Base-by-base conservation (phyloP, 768 basidiomycete genomes). In the Lyophyllum decastes region DNA sequence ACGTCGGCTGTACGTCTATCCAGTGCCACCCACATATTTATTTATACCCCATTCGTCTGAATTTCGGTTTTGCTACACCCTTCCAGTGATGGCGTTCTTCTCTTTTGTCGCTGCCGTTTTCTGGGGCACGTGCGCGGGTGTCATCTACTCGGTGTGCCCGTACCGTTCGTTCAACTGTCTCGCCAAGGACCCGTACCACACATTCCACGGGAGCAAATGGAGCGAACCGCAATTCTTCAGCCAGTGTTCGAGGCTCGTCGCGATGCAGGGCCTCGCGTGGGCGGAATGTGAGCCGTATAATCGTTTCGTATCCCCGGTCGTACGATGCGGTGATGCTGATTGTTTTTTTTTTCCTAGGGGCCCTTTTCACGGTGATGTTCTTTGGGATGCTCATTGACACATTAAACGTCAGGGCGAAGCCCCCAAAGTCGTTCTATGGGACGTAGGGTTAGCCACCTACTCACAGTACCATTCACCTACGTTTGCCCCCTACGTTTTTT, bases 241-340 rank as follows among this genome's bases (percentile, higher is more conserved):
- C 22, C 61, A 62, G 52, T 62, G 61, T 41, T 52, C 61, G 1
- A 52, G 54, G 8, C 59, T 62, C 4, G 61, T 62, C 38, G n/a
- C 61, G 2, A 59, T 62, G 2, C 57, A 62, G 17, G 61, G 50
- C 43, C 33, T 62, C 6, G 57, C 57, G 1, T 62, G 61, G 61
- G 50, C 61, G 14, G 50, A 52, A 33, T 62, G 61, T 62, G 16
- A 17, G 57, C 51, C 25, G 10, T 30, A n/a, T n/a, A n/a, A n/a
- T n/a, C n/a, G n/a, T n/a, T n/a, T n/a, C n/a, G n/a, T n/a, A 30
- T 30, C 30, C 12, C 21, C 17, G 19, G 14, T 24, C 19, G 22
- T n/a, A 11, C n/a, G 16, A 17, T 22, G 1, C 0, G 25, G 19
- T 27, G 17, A 27, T 54, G 19, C 33, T 55, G 17, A 58, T n/a